A percentile compares a stretch with the other conserved stretches of the same genome.
Conservation (phyloP, 345 rosid species). For the Salix purpurea region DNA sequence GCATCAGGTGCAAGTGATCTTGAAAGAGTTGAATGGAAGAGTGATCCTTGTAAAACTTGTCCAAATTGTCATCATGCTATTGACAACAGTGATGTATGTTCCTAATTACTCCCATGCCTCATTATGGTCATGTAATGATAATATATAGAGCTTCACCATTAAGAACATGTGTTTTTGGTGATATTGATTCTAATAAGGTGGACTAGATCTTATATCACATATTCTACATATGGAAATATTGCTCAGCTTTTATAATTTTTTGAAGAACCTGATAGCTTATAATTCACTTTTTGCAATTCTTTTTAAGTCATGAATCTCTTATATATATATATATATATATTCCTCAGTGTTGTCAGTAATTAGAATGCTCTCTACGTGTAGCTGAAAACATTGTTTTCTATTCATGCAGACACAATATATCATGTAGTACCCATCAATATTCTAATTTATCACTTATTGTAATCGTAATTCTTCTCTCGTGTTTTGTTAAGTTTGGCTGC, state of each 20-base stretch:
- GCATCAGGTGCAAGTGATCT: slow-evolving; percentile 53
- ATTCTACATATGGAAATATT: background rate
- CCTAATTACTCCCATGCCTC: background rate
- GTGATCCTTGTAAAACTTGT: slow-evolving; percentile 82
- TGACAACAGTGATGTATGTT: slow-evolving; percentile 81
- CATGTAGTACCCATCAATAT: background rate
- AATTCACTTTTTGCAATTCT: background rate
- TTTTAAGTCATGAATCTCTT: background rate
- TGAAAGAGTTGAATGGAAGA: slow-evolving; percentile 53
- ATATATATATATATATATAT: too few species aligned
- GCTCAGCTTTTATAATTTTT: background rate
- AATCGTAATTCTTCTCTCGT: background rate
- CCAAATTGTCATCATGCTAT: slow-evolving; percentile 70
- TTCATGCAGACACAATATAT: background rate
- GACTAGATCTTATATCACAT: background rate
- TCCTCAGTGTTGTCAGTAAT: too few species aligned
- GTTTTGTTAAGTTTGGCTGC: background rate
- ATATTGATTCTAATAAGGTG: background rate
- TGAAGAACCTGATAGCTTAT: background rate
- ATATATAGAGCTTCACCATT: background rate
- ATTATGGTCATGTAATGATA: background rate
- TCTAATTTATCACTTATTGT: background rate
- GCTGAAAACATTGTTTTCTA: background rate
- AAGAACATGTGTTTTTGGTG: background rate
- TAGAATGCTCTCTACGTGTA: background rate